Evolutionary conservation across 495 filamentous ascomycete genomes (phyloP), one percentile per base, ranked within the genome.

Genomic region (Trichoderma asperelloides): DNA sequence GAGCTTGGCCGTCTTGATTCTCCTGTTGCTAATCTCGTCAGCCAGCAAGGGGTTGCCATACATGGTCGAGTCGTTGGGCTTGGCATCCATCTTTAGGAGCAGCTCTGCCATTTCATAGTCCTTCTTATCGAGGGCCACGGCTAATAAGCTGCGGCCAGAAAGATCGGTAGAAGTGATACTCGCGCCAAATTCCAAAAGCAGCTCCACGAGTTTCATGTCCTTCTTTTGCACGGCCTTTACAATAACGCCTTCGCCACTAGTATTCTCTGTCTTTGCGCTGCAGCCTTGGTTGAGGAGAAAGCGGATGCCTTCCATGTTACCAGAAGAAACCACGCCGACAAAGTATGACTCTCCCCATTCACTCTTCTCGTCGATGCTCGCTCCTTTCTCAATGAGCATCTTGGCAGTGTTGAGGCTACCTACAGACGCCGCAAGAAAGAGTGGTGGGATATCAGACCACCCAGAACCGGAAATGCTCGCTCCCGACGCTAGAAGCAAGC

Each of bases 351-450:
- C 57, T 21, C 69, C 69, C 8, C 55, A 64, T 16, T n/a, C 15
- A 64, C 27, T 51, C 39, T 51, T 62, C 11, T 68, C 65, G 21
- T 66, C 62, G 16, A 65, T 37, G 60, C 66, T 62, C 28, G 64
- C 64, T 11, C 69, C 69, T 13, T 65, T 28, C n/a, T 43, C 80
- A n/a, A 82, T 79, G 1, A 86, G 77, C 30, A 81, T 73, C 70
- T 84, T 80, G 9, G 77, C 77, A 66, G 83, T 77, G 0, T 80
- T 80, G 60, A 82, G 74, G 66, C 85, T 85, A 28, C 82, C 84
- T 25, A 84, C 81, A 68, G 85, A 84, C 7, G 83, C 84, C 68
- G 83, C 85, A 68, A 85, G 83, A 69, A 85, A 87, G 2, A 86
- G 73, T 3, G 69, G 66, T 27, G 69, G 69, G 27, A 51, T 63